Conservation (phyloP, 2,329 filamentous ascomycete species). For the Cercospora zeina region DNA sequence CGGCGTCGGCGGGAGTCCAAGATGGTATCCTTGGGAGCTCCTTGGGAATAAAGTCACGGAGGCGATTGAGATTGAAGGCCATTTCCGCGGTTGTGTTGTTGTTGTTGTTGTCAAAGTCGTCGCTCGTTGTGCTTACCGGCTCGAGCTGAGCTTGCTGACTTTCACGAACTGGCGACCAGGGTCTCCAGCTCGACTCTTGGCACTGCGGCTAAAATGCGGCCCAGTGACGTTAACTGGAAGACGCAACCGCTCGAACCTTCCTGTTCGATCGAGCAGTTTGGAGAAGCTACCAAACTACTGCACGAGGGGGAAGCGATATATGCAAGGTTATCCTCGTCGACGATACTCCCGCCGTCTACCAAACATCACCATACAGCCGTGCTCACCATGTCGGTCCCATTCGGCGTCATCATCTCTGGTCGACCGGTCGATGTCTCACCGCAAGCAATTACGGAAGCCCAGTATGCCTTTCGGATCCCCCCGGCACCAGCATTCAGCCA, state of each 20-base stretch:
- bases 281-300: neutral
- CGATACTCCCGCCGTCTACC: neutral
- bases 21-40: slow-evolving; percentile 36
- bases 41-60: slow-evolving; percentile 38
- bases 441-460: slow-evolving; percentile 57
- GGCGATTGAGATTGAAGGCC: slow-evolving; percentile 38
- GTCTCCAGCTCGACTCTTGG: slow-evolving; percentile 9
- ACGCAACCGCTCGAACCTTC: slow-evolving; percentile 8
- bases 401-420: slow-evolving; percentile 62
- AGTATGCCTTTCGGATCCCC: slow-evolving; percentile 67
- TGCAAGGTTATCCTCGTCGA: neutral
- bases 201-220: slow-evolving; percentile 6
- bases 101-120: neutral
- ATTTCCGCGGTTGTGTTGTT: slow-evolving; percentile 15
- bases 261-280: neutral
- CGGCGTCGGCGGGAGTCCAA: slow-evolving; percentile 32
- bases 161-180: neutral
- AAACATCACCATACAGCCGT: neutral
- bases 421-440: slow-evolving; percentile 61
- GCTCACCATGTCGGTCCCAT: slow-evolving; percentile 48
- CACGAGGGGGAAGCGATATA: neutral
- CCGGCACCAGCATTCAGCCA: slow-evolving; percentile 63
- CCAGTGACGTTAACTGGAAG: neutral
- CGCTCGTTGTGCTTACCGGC: neutral
- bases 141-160: slow-evolving; percentile 10